Evolutionary conservation across 2,329 filamentous ascomycete genomes (phyloP), one percentile per base, ranked within the genome.

Genomic region (Beauveria scarabaeidicola): DNA sequence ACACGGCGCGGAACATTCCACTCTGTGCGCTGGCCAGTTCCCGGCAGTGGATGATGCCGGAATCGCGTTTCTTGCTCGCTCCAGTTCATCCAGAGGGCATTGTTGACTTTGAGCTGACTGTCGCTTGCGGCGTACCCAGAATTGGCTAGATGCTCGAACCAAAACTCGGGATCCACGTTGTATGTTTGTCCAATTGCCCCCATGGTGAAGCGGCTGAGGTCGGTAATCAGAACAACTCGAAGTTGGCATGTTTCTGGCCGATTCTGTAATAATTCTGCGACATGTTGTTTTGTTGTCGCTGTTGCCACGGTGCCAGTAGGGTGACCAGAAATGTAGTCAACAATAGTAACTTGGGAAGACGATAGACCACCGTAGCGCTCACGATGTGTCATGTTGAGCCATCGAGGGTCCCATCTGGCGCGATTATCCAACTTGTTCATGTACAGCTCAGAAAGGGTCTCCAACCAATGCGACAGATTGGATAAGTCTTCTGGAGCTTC

Each of bases 151-250:
- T 69, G 65, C 19, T 69, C 68, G 43, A 68, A 68, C 68, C 68
- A 69, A 29, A 69, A 69, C 19, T 68, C 68, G 3, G 68, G 65
- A 11, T 69, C 68, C 7, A 69, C 59, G 2, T 63, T 55, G 58
- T 67, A 68, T 1, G 65, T n/a, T 6, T 69, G 68, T 0, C 68
- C 68, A 1, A 70, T 40, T 0, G 65, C 65, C 1, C 68, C 68
- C 66, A 69, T 69, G 21, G 67, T 59, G 32, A 69, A 70, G 10
- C 67, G 67, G n/a, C 68, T 69, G n/a, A 69, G 23, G 54, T 70
- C 67, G 25, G 58, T 66, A 3, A 69, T 66, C 63, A 70, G 54
- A 3, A 70, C 44, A 4, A 69, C 64, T 7, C 68, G 59, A 3
- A 67, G 60, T 7, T 62, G 52, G 2, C 62, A 66, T 10, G 25